Conservation (phyloP, 129 eudicot genomes). For the Helianthus tuberosus region DNA sequence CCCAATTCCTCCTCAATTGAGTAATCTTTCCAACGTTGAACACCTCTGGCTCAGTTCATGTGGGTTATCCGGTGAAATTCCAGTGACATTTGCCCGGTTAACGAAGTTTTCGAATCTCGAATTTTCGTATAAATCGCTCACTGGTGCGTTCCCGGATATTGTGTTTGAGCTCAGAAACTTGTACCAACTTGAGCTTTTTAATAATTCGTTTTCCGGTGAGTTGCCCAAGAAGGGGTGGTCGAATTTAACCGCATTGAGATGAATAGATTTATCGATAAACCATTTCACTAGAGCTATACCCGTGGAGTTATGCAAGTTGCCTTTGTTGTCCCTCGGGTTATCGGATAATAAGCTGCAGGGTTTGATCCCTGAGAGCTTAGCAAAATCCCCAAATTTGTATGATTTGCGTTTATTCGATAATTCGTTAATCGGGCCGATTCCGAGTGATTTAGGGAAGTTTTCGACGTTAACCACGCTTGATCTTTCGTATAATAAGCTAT, state of each 20-base stretch:
- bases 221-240: constrained; percentile 65
- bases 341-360: constrained; percentile 64
- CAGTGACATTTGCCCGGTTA: constrained; percentile 40
- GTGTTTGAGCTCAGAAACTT: constrained; percentile 47
- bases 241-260: constrained; percentile 53
- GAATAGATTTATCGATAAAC: constrained; percentile 66
- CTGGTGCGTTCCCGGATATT: constrained; percentile 51
- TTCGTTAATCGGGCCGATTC: too few relatives aligned
- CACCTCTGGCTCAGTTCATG: too few relatives aligned
- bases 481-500: too few relatives aligned
- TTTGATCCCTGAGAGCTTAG: constrained; percentile 57
- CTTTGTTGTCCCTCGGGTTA: constrained; percentile 58
- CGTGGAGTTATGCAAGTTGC: constrained; percentile 62
- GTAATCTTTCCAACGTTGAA: too few relatives aligned
- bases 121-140: constrained; percentile 51
- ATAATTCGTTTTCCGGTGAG: constrained; percentile 60
- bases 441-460: too few relatives aligned
- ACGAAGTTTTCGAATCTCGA: constrained; percentile 56
- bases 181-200: constrained; percentile 65
- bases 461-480: too few relatives aligned
- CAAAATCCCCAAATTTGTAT: too few relatives aligned
- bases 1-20: too few relatives aligned
- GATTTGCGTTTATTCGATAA: too few relatives aligned
- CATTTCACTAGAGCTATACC: constrained; percentile 67
- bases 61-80: constrained; percentile 53